Conservation (phyloP, 2,329 filamentous ascomycete species). For the Pseudocercospora musae region DNA sequence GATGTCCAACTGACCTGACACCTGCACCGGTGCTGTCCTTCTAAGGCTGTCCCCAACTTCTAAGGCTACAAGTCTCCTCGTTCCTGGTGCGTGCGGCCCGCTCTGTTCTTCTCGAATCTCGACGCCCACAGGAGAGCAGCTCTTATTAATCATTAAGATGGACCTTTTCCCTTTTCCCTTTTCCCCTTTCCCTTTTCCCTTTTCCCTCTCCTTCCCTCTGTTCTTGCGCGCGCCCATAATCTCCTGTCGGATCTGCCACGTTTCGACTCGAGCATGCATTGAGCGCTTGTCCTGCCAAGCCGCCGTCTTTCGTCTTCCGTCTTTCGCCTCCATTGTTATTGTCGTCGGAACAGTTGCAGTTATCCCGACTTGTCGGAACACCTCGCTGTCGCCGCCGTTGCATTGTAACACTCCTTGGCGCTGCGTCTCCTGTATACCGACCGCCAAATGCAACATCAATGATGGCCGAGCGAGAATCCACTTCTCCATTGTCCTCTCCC, state of each 20-base stretch:
- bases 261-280: background rate
- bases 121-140: no score
- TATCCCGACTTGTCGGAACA: background rate
- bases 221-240: background rate
- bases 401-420: background rate
- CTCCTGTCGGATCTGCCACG: no score
- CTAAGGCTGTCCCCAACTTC: no score
- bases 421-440: background rate
- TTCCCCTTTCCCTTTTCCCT: no score
- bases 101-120: conserved; percentile 4
- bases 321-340: no score
- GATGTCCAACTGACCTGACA: background rate
- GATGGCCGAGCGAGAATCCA: conserved; percentile 2
- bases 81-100: conserved; percentile 7
- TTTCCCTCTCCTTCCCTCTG: conserved; percentile 14
- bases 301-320: background rate
- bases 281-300: background rate
- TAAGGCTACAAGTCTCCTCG: no score
- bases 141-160: no score
- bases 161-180: no score
- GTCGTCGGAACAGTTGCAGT: background rate
- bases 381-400: background rate
- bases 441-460: background rate
- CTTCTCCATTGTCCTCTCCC: background rate
- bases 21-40: no score